Evolutionary conservation across 257 asterid species (phyloP).

Genomic region (Lycium ferocissimum): DNA sequence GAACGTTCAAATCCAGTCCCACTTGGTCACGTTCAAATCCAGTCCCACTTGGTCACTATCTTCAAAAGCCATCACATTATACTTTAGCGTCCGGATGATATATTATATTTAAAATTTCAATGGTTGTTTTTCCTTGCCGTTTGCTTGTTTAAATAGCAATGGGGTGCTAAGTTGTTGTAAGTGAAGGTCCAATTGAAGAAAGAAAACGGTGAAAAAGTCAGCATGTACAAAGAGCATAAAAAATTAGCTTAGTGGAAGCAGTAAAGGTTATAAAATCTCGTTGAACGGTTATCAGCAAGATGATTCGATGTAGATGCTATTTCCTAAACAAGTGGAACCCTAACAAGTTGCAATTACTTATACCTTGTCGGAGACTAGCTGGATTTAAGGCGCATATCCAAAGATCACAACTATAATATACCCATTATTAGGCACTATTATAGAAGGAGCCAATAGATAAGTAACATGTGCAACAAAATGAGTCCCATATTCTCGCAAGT

Average conservation of each 20-base stretch:
- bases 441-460: not conserved
- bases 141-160: not conserved
- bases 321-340: not conserved
- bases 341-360: not conserved
- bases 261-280: not conserved
- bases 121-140: not conserved
- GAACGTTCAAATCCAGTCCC: not conserved
- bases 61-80: not conserved
- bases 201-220: not conserved
- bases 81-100: not conserved
- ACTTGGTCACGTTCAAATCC: not conserved
- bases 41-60: not conserved
- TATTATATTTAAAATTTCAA: not conserved
- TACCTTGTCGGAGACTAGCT: not conserved
- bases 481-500: not conserved
- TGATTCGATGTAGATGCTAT: not conserved
- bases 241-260: not conserved
- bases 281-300: not conserved
- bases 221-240: no score
- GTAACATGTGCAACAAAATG: not conserved
- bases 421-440: not conserved
- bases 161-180: not conserved
- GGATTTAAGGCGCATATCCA: not conserved
- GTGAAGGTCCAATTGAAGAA: not conserved
- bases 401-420: not conserved